These are phyloP conservation scores for apple (Malus domestica) DNA, from an alignment of 306 rosid species.

Conservation along the genomic window DNA sequence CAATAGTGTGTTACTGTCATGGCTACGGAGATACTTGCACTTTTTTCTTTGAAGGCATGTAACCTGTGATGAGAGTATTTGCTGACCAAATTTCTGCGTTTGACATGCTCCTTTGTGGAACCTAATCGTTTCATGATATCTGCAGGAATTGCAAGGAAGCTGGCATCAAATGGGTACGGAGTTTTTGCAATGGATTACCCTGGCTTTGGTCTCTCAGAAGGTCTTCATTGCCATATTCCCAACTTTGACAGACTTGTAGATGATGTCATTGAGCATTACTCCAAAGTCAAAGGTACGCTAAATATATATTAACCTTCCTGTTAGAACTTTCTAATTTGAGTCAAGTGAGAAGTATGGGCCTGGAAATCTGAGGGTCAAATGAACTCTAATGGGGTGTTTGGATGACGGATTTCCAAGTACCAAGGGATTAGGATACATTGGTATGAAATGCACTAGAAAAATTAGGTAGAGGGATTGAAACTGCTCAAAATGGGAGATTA, in stretches of 20 bases:
- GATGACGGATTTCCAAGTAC: background rate
- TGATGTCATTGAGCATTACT: slow-evolving; percentile 70
- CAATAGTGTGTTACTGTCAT: slow-evolving; percentile 73
- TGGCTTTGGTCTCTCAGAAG: slow-evolving; percentile 94
- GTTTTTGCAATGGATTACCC: slow-evolving; percentile 97
- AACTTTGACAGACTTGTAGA: slow-evolving; percentile 69
- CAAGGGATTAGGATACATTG: background rate
- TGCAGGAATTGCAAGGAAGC: slow-evolving; percentile 79
- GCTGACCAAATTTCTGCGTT: background rate
- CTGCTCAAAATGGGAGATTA: background rate
- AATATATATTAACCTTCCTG: background rate
- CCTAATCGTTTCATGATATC: background rate
- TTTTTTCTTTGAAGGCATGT: slow-evolving; percentile 92
- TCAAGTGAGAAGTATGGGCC: background rate
- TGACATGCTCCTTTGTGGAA: background rate
- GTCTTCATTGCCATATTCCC: slow-evolving; percentile 72
- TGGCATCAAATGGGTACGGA: slow-evolving; percentile 63
- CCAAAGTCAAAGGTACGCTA: slow-evolving; percentile 65
- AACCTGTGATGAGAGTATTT: background rate
- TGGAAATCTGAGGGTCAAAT: background rate
- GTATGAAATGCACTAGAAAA: background rate
- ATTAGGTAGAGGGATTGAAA: background rate
- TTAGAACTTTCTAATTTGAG: background rate
- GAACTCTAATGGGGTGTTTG: background rate
- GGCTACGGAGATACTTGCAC: slow-evolving; percentile 94